These are phyloP conservation scores for Citrus cavaleriei DNA, from an alignment of 345 rosid genomes.

Conservation along the genomic window DNA sequence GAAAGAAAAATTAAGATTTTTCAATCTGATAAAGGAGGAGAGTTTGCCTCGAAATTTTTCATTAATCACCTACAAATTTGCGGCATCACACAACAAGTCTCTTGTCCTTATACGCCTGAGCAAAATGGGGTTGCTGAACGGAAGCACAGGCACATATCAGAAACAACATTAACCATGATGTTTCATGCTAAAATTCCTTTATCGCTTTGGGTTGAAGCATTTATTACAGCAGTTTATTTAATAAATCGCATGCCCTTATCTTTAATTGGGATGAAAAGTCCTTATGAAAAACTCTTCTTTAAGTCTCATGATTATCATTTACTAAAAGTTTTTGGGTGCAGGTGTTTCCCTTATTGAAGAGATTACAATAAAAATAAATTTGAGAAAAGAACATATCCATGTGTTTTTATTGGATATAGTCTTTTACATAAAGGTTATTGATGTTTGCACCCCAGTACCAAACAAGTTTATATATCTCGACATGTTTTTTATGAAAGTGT, in stretches of 20 bases:
- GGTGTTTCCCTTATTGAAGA: too few relatives aligned
- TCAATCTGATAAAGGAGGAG: too few relatives aligned
- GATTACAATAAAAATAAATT: too few relatives aligned
- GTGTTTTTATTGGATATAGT: too few relatives aligned
- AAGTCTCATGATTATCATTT: too few relatives aligned
- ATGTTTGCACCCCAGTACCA: background rate
- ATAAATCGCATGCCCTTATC: background rate
- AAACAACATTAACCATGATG: background rate
- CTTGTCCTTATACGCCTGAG: background rate
- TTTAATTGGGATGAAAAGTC: background rate
- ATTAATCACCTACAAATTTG: too few relatives aligned
- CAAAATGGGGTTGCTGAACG: too few relatives aligned
- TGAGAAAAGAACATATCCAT: background rate
- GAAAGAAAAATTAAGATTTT: too few relatives aligned
- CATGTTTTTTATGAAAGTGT: background rate
- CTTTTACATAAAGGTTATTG: background rate
- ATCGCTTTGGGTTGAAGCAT: background rate
- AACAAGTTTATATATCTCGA: background rate
- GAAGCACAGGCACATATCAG: background rate
- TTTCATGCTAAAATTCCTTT: background rate
- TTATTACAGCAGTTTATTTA: background rate
- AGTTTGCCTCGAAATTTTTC: too few relatives aligned
- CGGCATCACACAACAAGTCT: too few relatives aligned
- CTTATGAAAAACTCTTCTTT: too few relatives aligned
- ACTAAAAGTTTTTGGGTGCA: too few relatives aligned